These are phyloP conservation scores for Jimgerdemannia flammicorona DNA, from an alignment of 192 early-diverging fungal genomes.

Conservation along the genomic window DNA sequence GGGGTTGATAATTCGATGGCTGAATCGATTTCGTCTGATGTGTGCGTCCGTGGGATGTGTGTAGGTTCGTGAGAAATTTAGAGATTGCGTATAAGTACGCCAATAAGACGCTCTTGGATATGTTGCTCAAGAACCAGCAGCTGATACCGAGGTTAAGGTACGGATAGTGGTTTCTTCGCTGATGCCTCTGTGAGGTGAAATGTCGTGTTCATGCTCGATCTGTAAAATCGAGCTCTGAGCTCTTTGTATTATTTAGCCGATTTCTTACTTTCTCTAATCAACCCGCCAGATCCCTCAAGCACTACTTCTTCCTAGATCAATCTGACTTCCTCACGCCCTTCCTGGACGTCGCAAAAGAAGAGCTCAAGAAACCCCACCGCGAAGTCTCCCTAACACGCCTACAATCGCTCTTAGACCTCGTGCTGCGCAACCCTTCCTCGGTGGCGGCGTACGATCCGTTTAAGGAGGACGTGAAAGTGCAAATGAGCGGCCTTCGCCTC, in stretches of 20 bases:
- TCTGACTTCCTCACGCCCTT: conserved; percentile 95
- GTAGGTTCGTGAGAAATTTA: conserved; percentile 68
- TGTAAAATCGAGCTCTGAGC: no score
- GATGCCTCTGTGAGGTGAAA: not conserved
- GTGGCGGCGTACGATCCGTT: conserved; percentile 74
- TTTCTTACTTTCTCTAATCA: not conserved
- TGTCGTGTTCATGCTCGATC: not conserved
- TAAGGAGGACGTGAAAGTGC: conserved; percentile 84
- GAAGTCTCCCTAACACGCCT: conserved; percentile 70
- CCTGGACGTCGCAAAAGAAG: conserved; percentile 78
- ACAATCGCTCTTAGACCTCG: conserved; percentile 83
- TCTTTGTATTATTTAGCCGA: not conserved
- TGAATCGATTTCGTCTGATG: not conserved
- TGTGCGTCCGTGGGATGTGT: not conserved
- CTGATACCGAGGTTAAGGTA: conserved; percentile 72
- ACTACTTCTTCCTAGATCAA: conserved; percentile 89
- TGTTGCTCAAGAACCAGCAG: conserved; percentile 76
- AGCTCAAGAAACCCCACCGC: conserved; percentile 68
- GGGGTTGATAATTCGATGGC: no score
- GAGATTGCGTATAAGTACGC: conserved; percentile 84
- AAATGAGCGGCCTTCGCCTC: conserved; percentile 55
- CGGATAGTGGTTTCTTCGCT: not conserved
- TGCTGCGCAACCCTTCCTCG: conserved; percentile 82
- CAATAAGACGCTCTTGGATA: conserved; percentile 78
- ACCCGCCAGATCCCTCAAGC: conserved; percentile 75